A percentile compares a stretch with the other conserved stretches of the same genome.
These are phyloP conservation scores for Coemansia sp. DNA, from an alignment of 192 early-diverging fungal genomes.

Conservation along the genomic window DNA sequence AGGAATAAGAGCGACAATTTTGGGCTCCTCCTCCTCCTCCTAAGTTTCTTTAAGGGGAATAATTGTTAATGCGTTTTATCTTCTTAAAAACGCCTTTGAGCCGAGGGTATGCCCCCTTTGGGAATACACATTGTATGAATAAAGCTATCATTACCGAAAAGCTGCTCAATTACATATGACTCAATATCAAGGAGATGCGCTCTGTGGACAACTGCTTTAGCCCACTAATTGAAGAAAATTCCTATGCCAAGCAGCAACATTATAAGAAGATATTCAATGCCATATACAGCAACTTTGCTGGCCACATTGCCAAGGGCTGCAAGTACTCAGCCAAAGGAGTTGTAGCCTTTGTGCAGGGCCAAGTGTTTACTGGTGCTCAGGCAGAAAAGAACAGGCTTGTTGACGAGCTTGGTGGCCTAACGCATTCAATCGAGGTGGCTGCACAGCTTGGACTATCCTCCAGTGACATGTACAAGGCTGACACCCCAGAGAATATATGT, in stretches of 20 bases:
- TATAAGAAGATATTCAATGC: slow-evolving; percentile 51
- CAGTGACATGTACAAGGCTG: slow-evolving; percentile 14
- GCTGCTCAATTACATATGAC: slow-evolving; percentile 61
- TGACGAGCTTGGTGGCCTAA: slow-evolving; percentile 64
- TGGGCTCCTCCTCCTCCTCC: too few relatives aligned
- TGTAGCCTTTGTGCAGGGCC: slow-evolving; percentile 62
- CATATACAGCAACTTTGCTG: slow-evolving; percentile 61
- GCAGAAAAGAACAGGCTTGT: slow-evolving; percentile 63
- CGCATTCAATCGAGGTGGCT: slow-evolving; percentile 44
- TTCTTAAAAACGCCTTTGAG: too few relatives aligned
- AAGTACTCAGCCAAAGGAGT: slow-evolving; percentile 54
- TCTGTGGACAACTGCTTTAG: slow-evolving; percentile 53
- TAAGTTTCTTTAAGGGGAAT: too few relatives aligned
- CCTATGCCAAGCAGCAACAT: slow-evolving; percentile 53
- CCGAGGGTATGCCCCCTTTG: too few relatives aligned
- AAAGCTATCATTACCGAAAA: slow-evolving; percentile 59
- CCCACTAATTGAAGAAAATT: slow-evolving; percentile 56
- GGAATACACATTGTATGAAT: too few relatives aligned
- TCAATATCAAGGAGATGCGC: slow-evolving; percentile 61
- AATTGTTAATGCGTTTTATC: too few relatives aligned
- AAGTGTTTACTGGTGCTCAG: slow-evolving; percentile 64
- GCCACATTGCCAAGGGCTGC: slow-evolving; percentile 63
- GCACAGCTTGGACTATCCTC: slow-evolving; percentile 20
- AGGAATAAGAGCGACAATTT: too few relatives aligned
- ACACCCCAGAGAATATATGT: slow-evolving; percentile 43